phyloP scores from a whole-genome alignment of 1,284 basidiomycete genomes.

The Pseudozyma hubeiensis region DNA sequence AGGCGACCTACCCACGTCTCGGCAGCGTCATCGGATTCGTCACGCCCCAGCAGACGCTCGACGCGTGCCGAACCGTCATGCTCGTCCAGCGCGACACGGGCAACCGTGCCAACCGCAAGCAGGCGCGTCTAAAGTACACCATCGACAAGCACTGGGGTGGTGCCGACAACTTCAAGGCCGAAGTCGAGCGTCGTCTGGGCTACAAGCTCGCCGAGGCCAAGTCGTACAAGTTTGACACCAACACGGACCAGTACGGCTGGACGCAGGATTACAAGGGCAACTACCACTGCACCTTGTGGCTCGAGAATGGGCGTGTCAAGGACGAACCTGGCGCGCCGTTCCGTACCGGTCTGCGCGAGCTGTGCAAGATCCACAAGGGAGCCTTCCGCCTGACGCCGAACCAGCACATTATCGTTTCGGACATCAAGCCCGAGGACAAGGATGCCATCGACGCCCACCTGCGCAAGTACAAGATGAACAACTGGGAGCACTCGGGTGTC shows the following conservation, averaged over 20 bases:
- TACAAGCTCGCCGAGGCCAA: slow-evolving; percentile 78
- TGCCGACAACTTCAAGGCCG: slow-evolving; percentile 76
- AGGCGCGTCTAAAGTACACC: slow-evolving; percentile 84
- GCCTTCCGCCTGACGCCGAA: slow-evolving; percentile 86
- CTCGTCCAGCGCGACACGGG: slow-evolving; percentile 94
- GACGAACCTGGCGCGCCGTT: slow-evolving; percentile 90
- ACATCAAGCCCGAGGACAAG: slow-evolving; percentile 75
- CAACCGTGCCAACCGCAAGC: slow-evolving; percentile 78
- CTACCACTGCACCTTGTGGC: slow-evolving; percentile 92
- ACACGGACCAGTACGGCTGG: slow-evolving; percentile 96
- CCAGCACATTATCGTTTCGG: slow-evolving; percentile 91
- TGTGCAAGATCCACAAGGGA: slow-evolving; percentile 93
- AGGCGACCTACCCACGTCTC: slow-evolving; percentile 95
- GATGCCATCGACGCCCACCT: slow-evolving; percentile 84
- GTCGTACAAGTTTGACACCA: slow-evolving; percentile 85
- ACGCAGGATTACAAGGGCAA: slow-evolving; percentile 84
- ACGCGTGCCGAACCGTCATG: slow-evolving; percentile 92
- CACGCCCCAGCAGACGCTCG: slow-evolving; percentile 84
- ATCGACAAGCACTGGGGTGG: slow-evolving; percentile 86
- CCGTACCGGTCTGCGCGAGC: slow-evolving; percentile 91
- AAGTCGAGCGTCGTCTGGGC: slow-evolving; percentile 89
- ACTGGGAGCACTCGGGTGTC: slow-evolving; percentile 82
- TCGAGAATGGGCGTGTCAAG: slow-evolving; percentile 96
- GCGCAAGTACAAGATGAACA: slow-evolving; percentile 89
- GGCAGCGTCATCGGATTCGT: slow-evolving; percentile 93